Conservation (phyloP, 257 asterid species). For the Solanum sejunctum region DNA sequence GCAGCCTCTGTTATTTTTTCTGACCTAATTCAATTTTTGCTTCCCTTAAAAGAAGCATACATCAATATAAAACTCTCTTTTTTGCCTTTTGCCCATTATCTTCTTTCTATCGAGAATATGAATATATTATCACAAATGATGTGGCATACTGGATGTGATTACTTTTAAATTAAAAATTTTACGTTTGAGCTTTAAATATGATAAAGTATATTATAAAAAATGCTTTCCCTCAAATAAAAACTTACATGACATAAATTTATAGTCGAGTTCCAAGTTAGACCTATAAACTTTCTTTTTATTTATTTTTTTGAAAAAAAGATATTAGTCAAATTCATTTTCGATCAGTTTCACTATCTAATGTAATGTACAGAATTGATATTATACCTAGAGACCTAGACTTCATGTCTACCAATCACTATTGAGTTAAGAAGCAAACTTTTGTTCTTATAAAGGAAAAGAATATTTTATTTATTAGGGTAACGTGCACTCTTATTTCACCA, state of each 20-base stretch:
- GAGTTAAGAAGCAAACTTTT: background rate
- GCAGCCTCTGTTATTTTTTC: constrained; percentile 6
- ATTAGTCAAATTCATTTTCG: background rate
- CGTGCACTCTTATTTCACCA: background rate
- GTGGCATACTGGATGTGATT: too few species aligned
- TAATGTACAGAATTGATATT: background rate
- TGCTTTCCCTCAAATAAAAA: too few species aligned
- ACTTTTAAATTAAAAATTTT: too few species aligned
- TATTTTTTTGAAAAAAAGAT: background rate
- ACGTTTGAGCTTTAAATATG: too few species aligned
- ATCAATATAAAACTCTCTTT: constrained; percentile 3
- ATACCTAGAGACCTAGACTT: background rate
- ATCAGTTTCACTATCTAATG: background rate
- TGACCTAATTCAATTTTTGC: constrained; percentile 9
- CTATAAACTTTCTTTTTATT: background rate
- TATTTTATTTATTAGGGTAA: background rate
- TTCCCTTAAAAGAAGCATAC: constrained; percentile 24
- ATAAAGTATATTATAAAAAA: too few species aligned
- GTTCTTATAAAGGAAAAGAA: background rate
- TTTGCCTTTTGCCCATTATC: background rate
- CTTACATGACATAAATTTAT: too few species aligned
- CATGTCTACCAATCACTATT: background rate
- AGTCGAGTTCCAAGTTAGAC: fast-evolving
- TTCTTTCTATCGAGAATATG: background rate
- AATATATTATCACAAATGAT: too few species aligned